Conservation (phyloP, 345 rosid species). For the Diplotaxis tenuifolia region DNA sequence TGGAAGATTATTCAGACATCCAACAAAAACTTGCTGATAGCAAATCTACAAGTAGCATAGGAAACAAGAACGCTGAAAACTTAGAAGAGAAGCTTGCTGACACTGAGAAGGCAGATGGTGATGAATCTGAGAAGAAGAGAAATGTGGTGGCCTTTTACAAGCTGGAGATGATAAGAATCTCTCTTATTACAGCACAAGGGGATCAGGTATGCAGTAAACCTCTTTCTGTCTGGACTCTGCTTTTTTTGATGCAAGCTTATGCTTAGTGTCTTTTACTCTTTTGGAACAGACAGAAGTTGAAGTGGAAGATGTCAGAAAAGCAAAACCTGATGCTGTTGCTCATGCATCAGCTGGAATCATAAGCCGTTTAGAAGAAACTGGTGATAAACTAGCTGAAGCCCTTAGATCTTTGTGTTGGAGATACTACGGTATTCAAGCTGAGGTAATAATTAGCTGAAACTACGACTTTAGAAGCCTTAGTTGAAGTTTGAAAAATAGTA, state of each 20-base stretch:
- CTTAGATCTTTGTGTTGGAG: conserved; percentile 80
- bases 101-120: conserved; percentile 43
- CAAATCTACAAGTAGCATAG: conserved; percentile 31
- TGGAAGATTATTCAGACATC: conserved; percentile 70
- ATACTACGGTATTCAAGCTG: conserved; percentile 77
- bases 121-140: conserved; percentile 38
- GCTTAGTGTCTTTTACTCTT: conserved; percentile 21
- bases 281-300: conserved; percentile 61
- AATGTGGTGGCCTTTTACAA: conserved; percentile 71
- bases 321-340: conserved; percentile 60
- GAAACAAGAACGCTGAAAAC: conserved; percentile 37
- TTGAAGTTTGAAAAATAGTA: neutral
- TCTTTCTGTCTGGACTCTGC: neutral
- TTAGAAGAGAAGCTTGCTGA: conserved; percentile 44
- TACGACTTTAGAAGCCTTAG: conserved; percentile 1
- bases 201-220: conserved; percentile 51
- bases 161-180: conserved; percentile 77
- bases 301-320: conserved; percentile 69
- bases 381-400: conserved; percentile 63
- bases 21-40: conserved; percentile 52
- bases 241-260: conserved; percentile 9
- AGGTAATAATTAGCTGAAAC: conserved; percentile 48
- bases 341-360: conserved; percentile 65
- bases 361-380: conserved; percentile 59
- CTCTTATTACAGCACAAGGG: conserved; percentile 75